phyloP scores from a whole-genome alignment of 306 rosid genomes.

The Quercus cerris region DNA sequence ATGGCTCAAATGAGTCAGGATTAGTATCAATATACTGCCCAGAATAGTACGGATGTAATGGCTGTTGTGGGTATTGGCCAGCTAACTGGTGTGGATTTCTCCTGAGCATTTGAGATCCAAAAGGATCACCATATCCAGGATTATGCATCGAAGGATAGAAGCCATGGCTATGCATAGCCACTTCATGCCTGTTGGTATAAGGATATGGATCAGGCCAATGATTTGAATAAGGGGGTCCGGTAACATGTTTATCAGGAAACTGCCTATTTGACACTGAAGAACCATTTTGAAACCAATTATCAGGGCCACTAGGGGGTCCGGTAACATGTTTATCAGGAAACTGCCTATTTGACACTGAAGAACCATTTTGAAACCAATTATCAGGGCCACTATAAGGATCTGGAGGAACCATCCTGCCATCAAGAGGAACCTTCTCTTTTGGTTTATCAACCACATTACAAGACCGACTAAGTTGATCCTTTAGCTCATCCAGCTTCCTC shows the following conservation, averaged over 20 bases:
- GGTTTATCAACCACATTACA: conserved; percentile 52
- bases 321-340: not conserved
- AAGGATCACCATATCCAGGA: conserved; percentile 71
- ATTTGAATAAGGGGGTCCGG: conserved; percentile 55
- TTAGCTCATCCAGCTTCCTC: conserved; percentile 83
- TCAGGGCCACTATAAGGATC: conserved; percentile 51
- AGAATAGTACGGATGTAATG: conserved; percentile 68
- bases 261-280: conserved; percentile 42
- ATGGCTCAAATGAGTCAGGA: conserved; percentile 52
- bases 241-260: conserved; percentile 25
- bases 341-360: conserved; percentile 42
- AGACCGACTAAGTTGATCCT: conserved; percentile 75
- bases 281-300: conserved; percentile 50
- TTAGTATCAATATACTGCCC: conserved; percentile 45
- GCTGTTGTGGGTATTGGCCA: conserved; percentile 47
- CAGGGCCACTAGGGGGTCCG: conserved; percentile 52
- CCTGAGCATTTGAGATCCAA: conserved; percentile 41
- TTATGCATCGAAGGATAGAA: conserved; percentile 55
- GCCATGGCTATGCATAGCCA: conserved; percentile 34
- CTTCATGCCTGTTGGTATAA: conserved; percentile 55
- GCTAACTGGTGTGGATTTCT: conserved; percentile 50
- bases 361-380: conserved; percentile 47
- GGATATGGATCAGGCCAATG: conserved; percentile 55
- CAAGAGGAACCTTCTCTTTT: conserved; percentile 47
- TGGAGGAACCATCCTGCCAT: conserved; percentile 52